A percentile compares a stretch with the other conserved stretches of the same genome.
These are phyloP conservation scores for Xylaria sp. DNA, from an alignment of 2,329 filamentous ascomycete genomes.

Conservation along the genomic window DNA sequence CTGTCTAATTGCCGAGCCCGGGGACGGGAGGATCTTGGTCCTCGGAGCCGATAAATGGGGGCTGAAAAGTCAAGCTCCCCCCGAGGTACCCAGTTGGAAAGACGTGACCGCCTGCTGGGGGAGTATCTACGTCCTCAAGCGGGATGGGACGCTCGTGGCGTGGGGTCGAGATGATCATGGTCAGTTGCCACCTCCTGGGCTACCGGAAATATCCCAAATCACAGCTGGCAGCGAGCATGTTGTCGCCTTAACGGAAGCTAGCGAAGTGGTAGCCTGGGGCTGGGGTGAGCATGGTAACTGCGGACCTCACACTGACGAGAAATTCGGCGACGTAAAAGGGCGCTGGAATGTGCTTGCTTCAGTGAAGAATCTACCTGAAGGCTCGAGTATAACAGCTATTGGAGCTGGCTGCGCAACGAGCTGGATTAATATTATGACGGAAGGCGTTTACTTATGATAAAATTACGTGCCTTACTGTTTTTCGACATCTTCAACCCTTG, in stretches of 20 bases:
- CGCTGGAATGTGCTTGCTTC: slow-evolving; percentile 71
- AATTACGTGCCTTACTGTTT: slow-evolving; percentile 16
- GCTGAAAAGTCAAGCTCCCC: slow-evolving; percentile 63
- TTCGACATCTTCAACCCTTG: neutral
- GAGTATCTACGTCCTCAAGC: slow-evolving; percentile 72
- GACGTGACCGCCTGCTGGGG: slow-evolving; percentile 83
- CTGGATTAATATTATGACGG: slow-evolving; percentile 65
- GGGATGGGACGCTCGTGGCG: slow-evolving; percentile 64
- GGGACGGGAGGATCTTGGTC: slow-evolving; percentile 65
- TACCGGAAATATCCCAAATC: slow-evolving; percentile 67
- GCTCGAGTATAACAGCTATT: slow-evolving; percentile 62
- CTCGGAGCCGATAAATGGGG: slow-evolving; percentile 79
- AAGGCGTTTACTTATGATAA: slow-evolving; percentile 42
- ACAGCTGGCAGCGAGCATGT: slow-evolving; percentile 89
- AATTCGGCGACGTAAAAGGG: slow-evolving; percentile 66
- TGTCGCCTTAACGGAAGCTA: slow-evolving; percentile 70
- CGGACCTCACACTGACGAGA: slow-evolving; percentile 68
- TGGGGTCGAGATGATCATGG: slow-evolving; percentile 90
- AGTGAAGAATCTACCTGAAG: slow-evolving; percentile 57
- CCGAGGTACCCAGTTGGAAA: slow-evolving; percentile 61
- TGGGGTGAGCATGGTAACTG: slow-evolving; percentile 99
- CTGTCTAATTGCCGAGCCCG: slow-evolving; percentile 65
- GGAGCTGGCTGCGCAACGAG: slow-evolving; percentile 92
- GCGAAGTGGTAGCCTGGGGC: slow-evolving; percentile 82
- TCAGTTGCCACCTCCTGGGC: slow-evolving; percentile 69